phyloP scores from a whole-genome alignment of 306 rosid genomes.

The Calophaca sinica region DNA sequence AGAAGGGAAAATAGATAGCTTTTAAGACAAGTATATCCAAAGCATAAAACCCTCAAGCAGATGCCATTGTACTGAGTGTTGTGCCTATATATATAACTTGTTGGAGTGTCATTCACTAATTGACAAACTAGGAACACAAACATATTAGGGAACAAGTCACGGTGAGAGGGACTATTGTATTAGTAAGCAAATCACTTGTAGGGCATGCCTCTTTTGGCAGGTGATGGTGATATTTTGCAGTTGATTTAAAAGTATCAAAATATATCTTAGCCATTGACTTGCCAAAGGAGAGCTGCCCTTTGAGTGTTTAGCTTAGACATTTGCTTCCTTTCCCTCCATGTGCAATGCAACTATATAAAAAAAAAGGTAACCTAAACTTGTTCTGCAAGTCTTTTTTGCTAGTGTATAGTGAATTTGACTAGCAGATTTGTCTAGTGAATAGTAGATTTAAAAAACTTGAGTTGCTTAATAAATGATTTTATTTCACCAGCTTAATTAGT shows the following conservation, averaged over 20 bases:
- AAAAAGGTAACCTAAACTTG: slow-evolving; percentile 8
- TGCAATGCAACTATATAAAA: neutral
- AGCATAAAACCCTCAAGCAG: slow-evolving; percentile 40
- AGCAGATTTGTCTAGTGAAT: no score
- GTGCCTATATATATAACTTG: slow-evolving; percentile 51
- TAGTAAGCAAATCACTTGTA: slow-evolving; percentile 43
- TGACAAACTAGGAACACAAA: neutral
- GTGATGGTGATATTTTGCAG: neutral
- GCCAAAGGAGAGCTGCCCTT: slow-evolving; percentile 57
- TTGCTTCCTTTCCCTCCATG: neutral
- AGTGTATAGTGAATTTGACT: no score
- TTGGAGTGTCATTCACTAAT: slow-evolving; percentile 12
- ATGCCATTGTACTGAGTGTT: slow-evolving; percentile 14
- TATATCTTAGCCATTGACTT: slow-evolving; percentile 13
- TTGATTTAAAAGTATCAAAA: neutral
- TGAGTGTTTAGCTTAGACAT: slow-evolving; percentile 44
- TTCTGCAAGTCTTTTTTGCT: no score
- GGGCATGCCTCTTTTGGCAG: slow-evolving; percentile 48
- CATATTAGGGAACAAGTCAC: slow-evolving; percentile 14
- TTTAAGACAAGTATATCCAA: slow-evolving; percentile 36
- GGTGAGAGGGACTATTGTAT: neutral
- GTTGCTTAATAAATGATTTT: no score
- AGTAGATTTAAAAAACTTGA: no score
- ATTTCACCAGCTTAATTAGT: no score
- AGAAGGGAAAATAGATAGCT: neutral